Conservation (phyloP, 176 grass and related monocot genomes). For the Saccharum officinarum region DNA sequence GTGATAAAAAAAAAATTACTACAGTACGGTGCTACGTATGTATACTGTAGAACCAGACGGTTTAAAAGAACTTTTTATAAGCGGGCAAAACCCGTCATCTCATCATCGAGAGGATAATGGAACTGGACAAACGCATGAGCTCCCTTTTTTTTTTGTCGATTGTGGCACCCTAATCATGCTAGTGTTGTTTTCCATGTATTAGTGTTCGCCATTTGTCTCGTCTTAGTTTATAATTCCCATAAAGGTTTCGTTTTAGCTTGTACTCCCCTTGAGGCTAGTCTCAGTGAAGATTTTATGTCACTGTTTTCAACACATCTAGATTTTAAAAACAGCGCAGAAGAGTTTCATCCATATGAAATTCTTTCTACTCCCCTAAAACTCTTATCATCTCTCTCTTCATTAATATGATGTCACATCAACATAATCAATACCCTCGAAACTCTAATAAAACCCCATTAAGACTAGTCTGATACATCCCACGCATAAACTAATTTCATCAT, state of each 20-base stretch:
- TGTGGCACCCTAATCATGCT: not conserved
- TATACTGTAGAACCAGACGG: not conserved
- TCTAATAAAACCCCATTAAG: no score
- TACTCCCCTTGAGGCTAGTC: not conserved
- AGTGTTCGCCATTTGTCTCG: not conserved
- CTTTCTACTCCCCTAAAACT: no score
- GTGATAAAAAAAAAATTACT: no score
- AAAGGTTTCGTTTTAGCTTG: not conserved
- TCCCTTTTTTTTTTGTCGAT: not conserved
- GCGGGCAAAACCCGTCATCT: not conserved
- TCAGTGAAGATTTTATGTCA: no score
- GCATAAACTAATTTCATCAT: not conserved
- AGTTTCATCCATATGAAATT: no score
- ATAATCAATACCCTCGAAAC: no score
- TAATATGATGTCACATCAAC: no score
- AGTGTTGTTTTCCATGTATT: not conserved
- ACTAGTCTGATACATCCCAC: no score
- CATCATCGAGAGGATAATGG: not conserved
- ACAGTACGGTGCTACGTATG: no score
- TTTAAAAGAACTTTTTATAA: not conserved
- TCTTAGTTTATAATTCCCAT: not conserved
- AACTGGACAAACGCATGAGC: not conserved
- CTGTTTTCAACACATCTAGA: no score
- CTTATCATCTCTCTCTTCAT: no score
- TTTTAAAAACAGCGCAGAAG: no score